Evolutionary conservation across 768 basidiomycete genomes (phyloP).

Genomic region (Symmetrospora coprosmae): DNA sequence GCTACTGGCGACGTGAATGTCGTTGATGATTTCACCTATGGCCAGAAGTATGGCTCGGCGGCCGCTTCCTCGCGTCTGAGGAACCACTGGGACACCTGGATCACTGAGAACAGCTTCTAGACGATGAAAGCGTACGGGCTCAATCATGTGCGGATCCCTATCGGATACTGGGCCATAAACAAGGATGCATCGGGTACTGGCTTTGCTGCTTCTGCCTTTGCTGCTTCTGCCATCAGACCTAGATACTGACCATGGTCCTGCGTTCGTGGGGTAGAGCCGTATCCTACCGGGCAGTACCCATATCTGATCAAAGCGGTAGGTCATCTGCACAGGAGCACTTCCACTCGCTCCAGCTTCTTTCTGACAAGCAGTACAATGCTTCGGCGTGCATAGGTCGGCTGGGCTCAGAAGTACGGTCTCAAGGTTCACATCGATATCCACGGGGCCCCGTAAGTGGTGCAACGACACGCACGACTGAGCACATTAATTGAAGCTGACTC

Average conservation of each 20-base stretch:
- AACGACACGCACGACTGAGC: no score
- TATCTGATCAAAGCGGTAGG: constrained; percentile 24
- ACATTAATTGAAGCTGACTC: no score
- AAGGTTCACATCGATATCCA: constrained; percentile 26
- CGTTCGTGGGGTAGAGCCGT: constrained; percentile 8
- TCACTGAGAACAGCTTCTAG: constrained; percentile 3
- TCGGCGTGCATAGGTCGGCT: no score
- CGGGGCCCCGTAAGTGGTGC: no score
- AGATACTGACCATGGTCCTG: no score
- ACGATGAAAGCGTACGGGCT: constrained; percentile 11
- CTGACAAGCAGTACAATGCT: no score
- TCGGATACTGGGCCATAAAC: constrained; percentile 7
- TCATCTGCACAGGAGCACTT: no score
- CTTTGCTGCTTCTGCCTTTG: no score
- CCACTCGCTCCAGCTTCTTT: no score
- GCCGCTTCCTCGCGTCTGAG: background rate
- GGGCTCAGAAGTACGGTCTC: constrained; percentile 21
- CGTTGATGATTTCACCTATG: constrained; percentile 50
- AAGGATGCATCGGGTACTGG: no score
- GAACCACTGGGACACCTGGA: constrained; percentile 17
- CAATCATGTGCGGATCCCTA: constrained; percentile 16
- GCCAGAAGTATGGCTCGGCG: background rate
- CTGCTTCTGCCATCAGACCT: no score
- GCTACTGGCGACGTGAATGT: constrained; percentile 49
- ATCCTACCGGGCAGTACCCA: constrained; percentile 14